Percentiles rank a stretch among this genome's conserved stretches.
Conservation (phyloP, 2,329 filamentous ascomycete genomes). For the Hirsutella rhossiliensis region DNA sequence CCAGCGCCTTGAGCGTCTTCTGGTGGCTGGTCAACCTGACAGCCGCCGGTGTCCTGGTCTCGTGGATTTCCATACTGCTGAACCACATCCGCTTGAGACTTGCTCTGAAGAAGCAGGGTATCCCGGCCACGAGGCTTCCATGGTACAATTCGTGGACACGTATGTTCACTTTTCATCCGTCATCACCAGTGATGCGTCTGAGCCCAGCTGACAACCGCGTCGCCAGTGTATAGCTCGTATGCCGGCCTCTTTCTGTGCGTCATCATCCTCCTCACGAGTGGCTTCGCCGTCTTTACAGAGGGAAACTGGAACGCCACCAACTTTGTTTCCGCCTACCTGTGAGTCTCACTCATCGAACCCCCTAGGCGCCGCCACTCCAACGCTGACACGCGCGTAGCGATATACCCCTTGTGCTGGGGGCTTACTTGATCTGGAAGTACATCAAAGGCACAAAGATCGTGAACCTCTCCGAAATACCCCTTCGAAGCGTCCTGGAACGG, state of each 20-base stretch:
- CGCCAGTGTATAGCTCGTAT: slow-evolving; percentile 46
- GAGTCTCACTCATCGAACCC: slow-evolving; percentile 15
- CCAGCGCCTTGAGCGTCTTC: slow-evolving; percentile 48
- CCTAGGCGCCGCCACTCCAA: neutral
- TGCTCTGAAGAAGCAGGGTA: slow-evolving; percentile 42
- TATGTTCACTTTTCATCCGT: slow-evolving; percentile 21
- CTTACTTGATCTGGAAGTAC: slow-evolving; percentile 53
- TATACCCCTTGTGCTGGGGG: slow-evolving; percentile 43
- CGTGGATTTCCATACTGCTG: slow-evolving; percentile 47
- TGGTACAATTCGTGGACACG: slow-evolving; percentile 53
- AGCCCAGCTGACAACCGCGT: neutral
- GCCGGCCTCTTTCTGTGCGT: slow-evolving; percentile 46
- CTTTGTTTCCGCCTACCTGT: slow-evolving; percentile 54
- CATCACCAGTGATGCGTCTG: slow-evolving; percentile 3
- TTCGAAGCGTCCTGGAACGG: slow-evolving; percentile 39
- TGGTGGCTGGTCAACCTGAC: slow-evolving; percentile 53
- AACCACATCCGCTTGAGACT: slow-evolving; percentile 46
- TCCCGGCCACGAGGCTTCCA: slow-evolving; percentile 36
- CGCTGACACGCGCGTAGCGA: slow-evolving; percentile 28
- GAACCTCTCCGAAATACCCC: slow-evolving; percentile 35
- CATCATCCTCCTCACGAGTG: slow-evolving; percentile 57
- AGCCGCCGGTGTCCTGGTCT: slow-evolving; percentile 49
- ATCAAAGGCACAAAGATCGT: slow-evolving; percentile 48
- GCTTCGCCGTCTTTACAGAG: slow-evolving; percentile 50
- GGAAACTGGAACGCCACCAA: slow-evolving; percentile 44